These are phyloP conservation scores for Cyberlindnera galapagoensis DNA, from an alignment of 805 yeast species.

Conservation along the genomic window DNA sequence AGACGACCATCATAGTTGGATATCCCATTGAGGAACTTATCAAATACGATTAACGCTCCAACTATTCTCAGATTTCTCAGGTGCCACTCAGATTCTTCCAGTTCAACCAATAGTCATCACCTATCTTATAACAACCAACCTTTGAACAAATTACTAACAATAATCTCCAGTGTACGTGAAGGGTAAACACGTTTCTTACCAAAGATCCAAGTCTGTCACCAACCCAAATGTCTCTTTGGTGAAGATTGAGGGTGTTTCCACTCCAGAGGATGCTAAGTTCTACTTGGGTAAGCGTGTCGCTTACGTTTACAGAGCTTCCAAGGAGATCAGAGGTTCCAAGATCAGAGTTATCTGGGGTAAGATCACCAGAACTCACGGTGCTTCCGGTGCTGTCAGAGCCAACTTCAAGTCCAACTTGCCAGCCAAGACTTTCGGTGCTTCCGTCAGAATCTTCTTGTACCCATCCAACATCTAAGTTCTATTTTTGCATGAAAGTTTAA, in stretches of 20 bases:
- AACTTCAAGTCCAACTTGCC: slow-evolving; percentile 98
- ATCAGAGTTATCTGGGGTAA: slow-evolving; percentile 99
- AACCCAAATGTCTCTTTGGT: slow-evolving; percentile 97
- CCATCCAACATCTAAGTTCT: slow-evolving; percentile 93
- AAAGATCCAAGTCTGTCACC: slow-evolving; percentile 97
- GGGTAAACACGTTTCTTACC: slow-evolving; percentile 99
- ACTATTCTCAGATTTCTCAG: no score
- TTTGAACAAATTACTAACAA: slow-evolving; percentile 19
- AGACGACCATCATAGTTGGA: no score
- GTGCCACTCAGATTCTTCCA: no score
- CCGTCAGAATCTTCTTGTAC: slow-evolving; percentile 99
- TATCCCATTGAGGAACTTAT: no score
- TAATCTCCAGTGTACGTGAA: slow-evolving; percentile 85
- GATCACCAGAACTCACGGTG: slow-evolving; percentile 98
- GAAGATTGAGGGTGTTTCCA: slow-evolving; percentile 93
- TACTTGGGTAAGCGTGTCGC: slow-evolving; percentile 99
- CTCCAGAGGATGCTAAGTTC: slow-evolving; percentile 93
- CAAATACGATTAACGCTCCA: no score
- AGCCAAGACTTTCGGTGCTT: slow-evolving; percentile 99
- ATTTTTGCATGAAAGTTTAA: slow-evolving; percentile 13
- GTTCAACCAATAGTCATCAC: not conserved
- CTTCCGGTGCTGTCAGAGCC: slow-evolving; percentile 97
- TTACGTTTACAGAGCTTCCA: slow-evolving; percentile 97
- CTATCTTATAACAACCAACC: not conserved
- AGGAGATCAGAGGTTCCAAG: slow-evolving; percentile 98